Conservation (phyloP, 768 basidiomycete species). For the Gautieria morchelliformis region DNA sequence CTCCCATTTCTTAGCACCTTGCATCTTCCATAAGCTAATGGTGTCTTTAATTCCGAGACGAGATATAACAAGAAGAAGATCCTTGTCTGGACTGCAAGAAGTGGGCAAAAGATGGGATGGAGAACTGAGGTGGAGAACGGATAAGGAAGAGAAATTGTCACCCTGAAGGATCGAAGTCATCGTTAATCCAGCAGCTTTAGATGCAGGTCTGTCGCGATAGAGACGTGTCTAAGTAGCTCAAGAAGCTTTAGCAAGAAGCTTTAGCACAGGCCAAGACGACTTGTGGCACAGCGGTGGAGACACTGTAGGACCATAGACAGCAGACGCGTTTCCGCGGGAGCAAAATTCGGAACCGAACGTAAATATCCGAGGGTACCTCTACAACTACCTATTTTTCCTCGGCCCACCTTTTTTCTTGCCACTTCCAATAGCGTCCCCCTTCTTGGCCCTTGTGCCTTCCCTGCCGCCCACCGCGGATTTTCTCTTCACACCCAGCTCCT, state of each 20-base stretch:
- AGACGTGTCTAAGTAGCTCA: neutral
- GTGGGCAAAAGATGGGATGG: constrained; percentile 48
- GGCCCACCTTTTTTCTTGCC: constrained; percentile 32
- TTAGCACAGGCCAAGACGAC: neutral
- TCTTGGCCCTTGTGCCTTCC: constrained; percentile 63
- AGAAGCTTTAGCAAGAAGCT: neutral
- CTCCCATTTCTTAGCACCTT: constrained; percentile 77
- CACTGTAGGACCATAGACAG: neutral
- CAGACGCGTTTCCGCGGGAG: neutral
- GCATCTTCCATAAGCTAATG: constrained; percentile 72
- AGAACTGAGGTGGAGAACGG: constrained; percentile 45
- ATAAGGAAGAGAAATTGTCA: constrained; percentile 31
- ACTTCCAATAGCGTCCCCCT: constrained; percentile 45
- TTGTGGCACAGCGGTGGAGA: neutral
- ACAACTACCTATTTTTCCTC: constrained; percentile 2
- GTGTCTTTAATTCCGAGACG: constrained; percentile 59
- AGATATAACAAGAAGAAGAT: constrained; percentile 60
- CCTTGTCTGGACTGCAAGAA: constrained; percentile 82
- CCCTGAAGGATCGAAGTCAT: neutral
- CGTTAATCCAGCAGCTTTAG: neutral
- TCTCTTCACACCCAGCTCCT: constrained; percentile 46
- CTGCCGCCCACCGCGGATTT: constrained; percentile 31
- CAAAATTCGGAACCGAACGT: neutral
- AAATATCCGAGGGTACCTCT: neutral
- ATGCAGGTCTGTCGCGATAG: neutral